These are phyloP conservation scores for Teratosphaeria gauchensis DNA, from an alignment of 2,329 filamentous ascomycete species.

Conservation along the genomic window DNA sequence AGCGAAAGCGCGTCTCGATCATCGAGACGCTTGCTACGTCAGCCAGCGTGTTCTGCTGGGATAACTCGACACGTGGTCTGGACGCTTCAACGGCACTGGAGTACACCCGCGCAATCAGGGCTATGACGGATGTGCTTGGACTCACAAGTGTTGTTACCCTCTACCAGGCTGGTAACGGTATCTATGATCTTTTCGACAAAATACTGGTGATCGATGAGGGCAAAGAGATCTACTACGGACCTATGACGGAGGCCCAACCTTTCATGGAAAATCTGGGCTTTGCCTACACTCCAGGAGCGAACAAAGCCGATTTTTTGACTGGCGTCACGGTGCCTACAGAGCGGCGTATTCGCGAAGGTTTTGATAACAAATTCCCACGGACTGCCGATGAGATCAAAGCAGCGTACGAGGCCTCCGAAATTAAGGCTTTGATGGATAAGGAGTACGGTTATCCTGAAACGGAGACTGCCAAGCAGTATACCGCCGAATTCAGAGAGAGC, in stretches of 20 bases:
- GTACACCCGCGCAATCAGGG: constrained; percentile 47
- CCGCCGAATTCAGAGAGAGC: constrained; percentile 44
- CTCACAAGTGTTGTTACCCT: constrained; percentile 54
- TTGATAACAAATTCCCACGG: constrained; percentile 45
- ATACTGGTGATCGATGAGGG: constrained; percentile 63
- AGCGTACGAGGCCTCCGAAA: constrained; percentile 44
- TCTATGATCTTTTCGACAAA: constrained; percentile 76
- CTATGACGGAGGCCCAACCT: constrained; percentile 46
- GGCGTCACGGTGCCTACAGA: constrained; percentile 65
- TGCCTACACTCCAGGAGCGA: constrained; percentile 51
- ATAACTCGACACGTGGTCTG: constrained; percentile 56
- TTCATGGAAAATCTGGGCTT: constrained; percentile 60
- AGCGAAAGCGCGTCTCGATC: constrained; percentile 60
- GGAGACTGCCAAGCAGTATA: constrained; percentile 39
- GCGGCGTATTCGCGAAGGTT: constrained; percentile 61
- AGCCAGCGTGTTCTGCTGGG: constrained; percentile 55
- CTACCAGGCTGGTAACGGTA: constrained; percentile 61
- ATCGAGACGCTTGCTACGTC: constrained; percentile 61
- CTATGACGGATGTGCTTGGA: constrained; percentile 53
- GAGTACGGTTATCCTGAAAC: constrained; percentile 51
- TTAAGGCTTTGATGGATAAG: constrained; percentile 41
- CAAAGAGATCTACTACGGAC: constrained; percentile 56
- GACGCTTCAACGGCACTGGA: constrained; percentile 54
- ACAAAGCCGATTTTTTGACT: constrained; percentile 56
- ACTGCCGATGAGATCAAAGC: constrained; percentile 36